phyloP scores from a whole-genome alignment of 2,329 filamentous ascomycete species.

The Ophidiomyces ophidiicola region DNA sequence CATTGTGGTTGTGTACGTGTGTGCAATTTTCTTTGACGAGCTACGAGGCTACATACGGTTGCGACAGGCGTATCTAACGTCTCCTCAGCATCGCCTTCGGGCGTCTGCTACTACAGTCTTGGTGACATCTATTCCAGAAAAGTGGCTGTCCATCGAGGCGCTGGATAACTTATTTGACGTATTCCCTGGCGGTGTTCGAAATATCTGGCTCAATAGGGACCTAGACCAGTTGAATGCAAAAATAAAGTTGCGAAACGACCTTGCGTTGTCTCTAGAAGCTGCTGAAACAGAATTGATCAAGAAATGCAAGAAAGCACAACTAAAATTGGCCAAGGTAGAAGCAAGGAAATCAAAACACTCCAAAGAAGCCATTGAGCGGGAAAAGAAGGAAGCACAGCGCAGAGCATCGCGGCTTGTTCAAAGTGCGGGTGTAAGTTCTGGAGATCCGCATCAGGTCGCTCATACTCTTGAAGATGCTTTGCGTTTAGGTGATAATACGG shows the following conservation, averaged over 20 bases:
- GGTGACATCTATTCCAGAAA: slow-evolving; percentile 76
- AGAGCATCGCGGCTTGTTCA: slow-evolving; percentile 35
- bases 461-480: slow-evolving; percentile 31
- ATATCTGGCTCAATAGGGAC: slow-evolving; percentile 93
- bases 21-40: slow-evolving; percentile 75
- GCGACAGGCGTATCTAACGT: slow-evolving; percentile 86
- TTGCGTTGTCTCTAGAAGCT: slow-evolving; percentile 60
- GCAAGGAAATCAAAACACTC: slow-evolving; percentile 43
- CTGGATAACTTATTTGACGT: slow-evolving; percentile 82
- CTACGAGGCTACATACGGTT: slow-evolving; percentile 80
- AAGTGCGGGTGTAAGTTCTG: slow-evolving; percentile 42
- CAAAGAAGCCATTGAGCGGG: slow-evolving; percentile 28
- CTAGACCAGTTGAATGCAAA: slow-evolving; percentile 74
- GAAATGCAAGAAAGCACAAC: slow-evolving; percentile 62
- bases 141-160: slow-evolving; percentile 78
- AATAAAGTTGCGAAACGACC: slow-evolving; percentile 57
- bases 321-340: slow-evolving; percentile 55
- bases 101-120: slow-evolving; percentile 93
- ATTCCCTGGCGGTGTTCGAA: slow-evolving; percentile 86
- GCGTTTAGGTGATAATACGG: slow-evolving; percentile 2
- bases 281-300: slow-evolving; percentile 80
- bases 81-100: slow-evolving; percentile 81
- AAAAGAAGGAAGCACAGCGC: slow-evolving; percentile 41
- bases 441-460: slow-evolving; percentile 45
- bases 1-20: slow-evolving; percentile 68